Conservation (phyloP, 208 protist species). For the Wallacemonas sp. region DNA sequence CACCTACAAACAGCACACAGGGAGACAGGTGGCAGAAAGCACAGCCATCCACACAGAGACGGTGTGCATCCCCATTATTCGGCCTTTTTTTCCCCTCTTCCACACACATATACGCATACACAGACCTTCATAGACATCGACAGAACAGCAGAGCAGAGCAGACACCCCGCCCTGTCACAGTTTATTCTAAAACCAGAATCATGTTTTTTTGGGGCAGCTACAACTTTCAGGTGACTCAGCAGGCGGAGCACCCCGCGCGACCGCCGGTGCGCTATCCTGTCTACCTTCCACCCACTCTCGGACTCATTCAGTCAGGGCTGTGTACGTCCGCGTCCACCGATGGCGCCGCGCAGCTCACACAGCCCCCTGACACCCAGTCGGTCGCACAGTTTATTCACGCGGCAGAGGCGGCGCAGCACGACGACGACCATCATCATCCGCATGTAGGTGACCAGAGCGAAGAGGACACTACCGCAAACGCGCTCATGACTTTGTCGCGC, state of each 20-base stretch:
- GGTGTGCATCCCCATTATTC: not conserved
- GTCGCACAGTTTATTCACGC: too few relatives aligned
- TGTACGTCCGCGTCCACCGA: too few relatives aligned
- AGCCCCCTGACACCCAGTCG: too few relatives aligned
- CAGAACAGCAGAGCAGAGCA: constrained; percentile 4
- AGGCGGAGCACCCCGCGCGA: constrained; percentile 33
- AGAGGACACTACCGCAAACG: too few relatives aligned
- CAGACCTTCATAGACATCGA: constrained; percentile 12
- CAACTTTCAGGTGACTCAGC: constrained; percentile 65
- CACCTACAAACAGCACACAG: too few relatives aligned
- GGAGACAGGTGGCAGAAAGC: too few relatives aligned
- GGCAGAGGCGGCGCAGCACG: too few relatives aligned
- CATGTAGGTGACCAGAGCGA: too few relatives aligned
- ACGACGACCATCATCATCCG: too few relatives aligned
- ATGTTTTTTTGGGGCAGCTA: constrained; percentile 91
- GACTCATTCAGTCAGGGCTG: constrained; percentile 13
- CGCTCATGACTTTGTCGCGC: constrained; percentile 1
- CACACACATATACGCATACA: constrained; percentile 8
- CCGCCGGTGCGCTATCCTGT: constrained; percentile 62
- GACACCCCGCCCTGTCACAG: not conserved
- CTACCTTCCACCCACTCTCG: constrained; percentile 59
- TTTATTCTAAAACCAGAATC: constrained; percentile 1
- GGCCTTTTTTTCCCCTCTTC: not conserved
- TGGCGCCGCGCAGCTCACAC: too few relatives aligned
- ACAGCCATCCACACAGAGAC: too few relatives aligned